Base-by-base conservation (phyloP, 345 rosid genomes). In the Dipteronia sinensis region DNA sequence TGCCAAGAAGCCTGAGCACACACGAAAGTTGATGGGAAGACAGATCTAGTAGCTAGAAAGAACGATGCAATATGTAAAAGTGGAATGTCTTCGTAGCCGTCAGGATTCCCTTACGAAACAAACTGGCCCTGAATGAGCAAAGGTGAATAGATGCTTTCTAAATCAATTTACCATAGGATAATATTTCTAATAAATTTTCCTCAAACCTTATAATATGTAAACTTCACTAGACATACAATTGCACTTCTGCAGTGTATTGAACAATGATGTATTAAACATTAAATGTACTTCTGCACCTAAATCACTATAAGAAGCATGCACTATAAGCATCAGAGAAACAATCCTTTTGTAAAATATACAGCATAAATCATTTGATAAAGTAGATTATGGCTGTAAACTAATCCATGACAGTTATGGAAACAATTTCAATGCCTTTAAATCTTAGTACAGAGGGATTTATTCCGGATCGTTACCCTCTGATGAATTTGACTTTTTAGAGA, bases 401-500 rank as follows among this genome's bases (percentile, higher is more conserved):
- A 20, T 73, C 56, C 17, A 23, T 3, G 2, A 44, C 19, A 51
- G 71, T 20, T 7, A 3, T n/a, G 51, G 59, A 65, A 74, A 74
- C 27, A 65, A 64, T 74, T 44, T 61, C 40, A 62, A 44, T 23
- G 68, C 22, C 20, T 40, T 38, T 1, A 34, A 73, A 71, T 71
- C 16, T 40, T 15, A 19, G 38, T 62, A 63, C 17, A 46, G 20
- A 23, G 44, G 59, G 9, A 42, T 65, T 87, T 79, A 83, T 71
- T 86, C 81, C 69, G 71, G 58, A 58, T 73, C 78, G 15, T 73
- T 85, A 67, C 77, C 74, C 75, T 76, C 38, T 0, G 95, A 90
- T 25, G 94, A 88, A 71, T 81, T 79, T 65, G 90, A 71, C 51
- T 83, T 83, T 72, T 87, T 85, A 3, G 92, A 78, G 83, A 85